A percentile compares a stretch with the other conserved stretches of the same genome.
Evolutionary conservation across 108 stramenopile species (phyloP).

Genomic region (Tribonema minus): DNA sequence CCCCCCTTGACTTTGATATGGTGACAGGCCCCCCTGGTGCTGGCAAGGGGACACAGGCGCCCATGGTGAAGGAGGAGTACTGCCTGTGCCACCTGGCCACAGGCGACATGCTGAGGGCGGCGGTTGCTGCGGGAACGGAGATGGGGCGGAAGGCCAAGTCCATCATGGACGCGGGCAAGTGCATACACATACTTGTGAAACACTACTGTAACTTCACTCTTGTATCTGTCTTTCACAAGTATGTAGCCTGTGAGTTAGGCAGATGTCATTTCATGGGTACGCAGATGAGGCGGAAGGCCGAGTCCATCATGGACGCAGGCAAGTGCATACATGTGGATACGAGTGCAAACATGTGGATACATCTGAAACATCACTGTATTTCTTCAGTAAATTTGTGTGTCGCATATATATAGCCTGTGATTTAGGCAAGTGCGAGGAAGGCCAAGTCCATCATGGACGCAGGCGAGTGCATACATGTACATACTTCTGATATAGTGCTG

Average conservation of each 20-base stretch:
- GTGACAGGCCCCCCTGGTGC: constrained; percentile 54
- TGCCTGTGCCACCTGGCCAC: constrained; percentile 59
- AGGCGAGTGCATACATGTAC: constrained; percentile 95
- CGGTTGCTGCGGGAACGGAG: constrained; percentile 87
- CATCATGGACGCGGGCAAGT: constrained; percentile 93
- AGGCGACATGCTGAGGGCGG: constrained; percentile 98
- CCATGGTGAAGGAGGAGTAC: constrained; percentile 46
- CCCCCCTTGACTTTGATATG: not conserved
- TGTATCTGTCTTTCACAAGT: too few relatives aligned
- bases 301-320: constrained; percentile 92
- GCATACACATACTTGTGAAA: too few relatives aligned
- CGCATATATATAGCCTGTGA: too few relatives aligned
- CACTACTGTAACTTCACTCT: too few relatives aligned
- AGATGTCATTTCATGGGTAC: too few relatives aligned
- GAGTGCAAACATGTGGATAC: too few relatives aligned
- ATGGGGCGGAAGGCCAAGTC: constrained; percentile 89
- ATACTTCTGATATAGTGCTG: too few relatives aligned
- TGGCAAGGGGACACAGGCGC: constrained; percentile 61
- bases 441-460: constrained; percentile 94
- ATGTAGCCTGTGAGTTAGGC: too few relatives aligned
- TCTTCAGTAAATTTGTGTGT: too few relatives aligned
- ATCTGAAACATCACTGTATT: too few relatives aligned
- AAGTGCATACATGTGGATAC: constrained; percentile 98
- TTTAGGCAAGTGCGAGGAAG: too few relatives aligned
- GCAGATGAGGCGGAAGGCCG: constrained; percentile 88